These are phyloP conservation scores for Lachancea cidri DNA, from an alignment of 805 yeast genomes.

Conservation along the genomic window DNA sequence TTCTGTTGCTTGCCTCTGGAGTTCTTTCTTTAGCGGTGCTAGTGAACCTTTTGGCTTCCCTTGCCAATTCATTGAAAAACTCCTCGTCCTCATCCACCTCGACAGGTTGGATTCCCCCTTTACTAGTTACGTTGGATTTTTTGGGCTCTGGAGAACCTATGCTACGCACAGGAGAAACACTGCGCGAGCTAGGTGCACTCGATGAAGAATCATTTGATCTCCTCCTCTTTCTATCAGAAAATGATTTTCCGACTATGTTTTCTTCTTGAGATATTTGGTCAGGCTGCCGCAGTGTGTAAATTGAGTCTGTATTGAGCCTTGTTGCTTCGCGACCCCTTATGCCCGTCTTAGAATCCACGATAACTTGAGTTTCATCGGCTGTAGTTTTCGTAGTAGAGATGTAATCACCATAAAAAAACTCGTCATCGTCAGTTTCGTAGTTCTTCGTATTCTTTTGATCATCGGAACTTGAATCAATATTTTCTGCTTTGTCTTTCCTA, in stretches of 20 bases:
- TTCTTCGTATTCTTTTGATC: slow-evolving; percentile 1
- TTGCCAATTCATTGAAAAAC: slow-evolving; percentile 20
- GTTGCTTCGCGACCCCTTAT: background rate
- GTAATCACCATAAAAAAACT: slow-evolving; percentile 9
- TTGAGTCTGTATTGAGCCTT: background rate
- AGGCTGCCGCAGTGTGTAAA: background rate
- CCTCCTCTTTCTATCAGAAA: background rate
- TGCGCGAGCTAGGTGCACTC: background rate
- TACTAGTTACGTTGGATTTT: background rate
- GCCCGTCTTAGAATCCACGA: slow-evolving; percentile 1
- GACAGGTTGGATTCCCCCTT: background rate
- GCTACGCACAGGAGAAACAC: background rate
- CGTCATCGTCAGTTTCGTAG: slow-evolving; percentile 6
- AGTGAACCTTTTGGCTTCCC: slow-evolving; percentile 11
- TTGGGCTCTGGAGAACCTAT: background rate
- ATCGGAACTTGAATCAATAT: background rate
- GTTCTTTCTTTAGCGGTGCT: slow-evolving; percentile 6
- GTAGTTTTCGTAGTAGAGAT: background rate
- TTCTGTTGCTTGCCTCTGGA: slow-evolving; percentile 10
- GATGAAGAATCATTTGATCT: background rate
- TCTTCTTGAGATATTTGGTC: background rate
- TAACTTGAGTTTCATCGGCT: background rate
- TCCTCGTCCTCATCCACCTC: slow-evolving; percentile 18
- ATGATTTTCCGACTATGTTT: background rate
- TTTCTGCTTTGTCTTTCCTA: background rate